Conservation (phyloP, 116 monocot species). For the Zostera marina region DNA sequence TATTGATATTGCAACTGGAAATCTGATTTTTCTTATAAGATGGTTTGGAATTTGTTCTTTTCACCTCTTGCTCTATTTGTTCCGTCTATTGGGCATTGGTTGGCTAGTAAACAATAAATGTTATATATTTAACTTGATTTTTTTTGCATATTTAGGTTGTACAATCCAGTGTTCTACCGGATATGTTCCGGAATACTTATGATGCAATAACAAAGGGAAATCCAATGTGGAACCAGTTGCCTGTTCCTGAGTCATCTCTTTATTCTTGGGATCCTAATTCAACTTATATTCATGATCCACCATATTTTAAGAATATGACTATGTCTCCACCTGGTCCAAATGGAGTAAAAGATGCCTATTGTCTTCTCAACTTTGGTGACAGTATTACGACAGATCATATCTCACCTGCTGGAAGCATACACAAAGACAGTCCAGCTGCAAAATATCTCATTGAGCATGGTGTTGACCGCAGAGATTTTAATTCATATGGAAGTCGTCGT, state of each 20-base stretch:
- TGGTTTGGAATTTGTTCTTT: too few relatives aligned
- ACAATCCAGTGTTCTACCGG: conserved; percentile 46
- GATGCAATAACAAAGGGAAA: conserved; percentile 45
- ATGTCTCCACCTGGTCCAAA: conserved; percentile 40
- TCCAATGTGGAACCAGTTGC: conserved; percentile 46
- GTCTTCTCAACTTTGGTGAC: conserved; percentile 40
- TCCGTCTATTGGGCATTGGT: too few relatives aligned
- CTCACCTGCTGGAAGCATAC: conserved; percentile 52
- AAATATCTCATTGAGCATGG: conserved; percentile 43
- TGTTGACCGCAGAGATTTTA: conserved; percentile 41
- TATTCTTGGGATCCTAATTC: conserved; percentile 46
- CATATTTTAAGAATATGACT: conserved; percentile 39
- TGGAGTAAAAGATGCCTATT: conserved; percentile 40
- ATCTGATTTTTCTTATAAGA: too few relatives aligned
- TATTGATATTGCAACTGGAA: too few relatives aligned
- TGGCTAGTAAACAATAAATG: too few relatives aligned
- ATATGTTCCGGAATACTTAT: conserved; percentile 50
- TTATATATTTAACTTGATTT: neutral
- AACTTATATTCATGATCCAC: conserved; percentile 53
- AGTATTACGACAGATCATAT: conserved; percentile 60
- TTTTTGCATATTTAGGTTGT: conserved; percentile 25
- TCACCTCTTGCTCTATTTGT: too few relatives aligned
- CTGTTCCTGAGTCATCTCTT: conserved; percentile 19
- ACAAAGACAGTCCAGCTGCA: conserved; percentile 49
- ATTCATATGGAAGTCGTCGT: conserved; percentile 58